phyloP scores from a whole-genome alignment of 177 flowering plant genomes.

The Telopea speciosissima region DNA sequence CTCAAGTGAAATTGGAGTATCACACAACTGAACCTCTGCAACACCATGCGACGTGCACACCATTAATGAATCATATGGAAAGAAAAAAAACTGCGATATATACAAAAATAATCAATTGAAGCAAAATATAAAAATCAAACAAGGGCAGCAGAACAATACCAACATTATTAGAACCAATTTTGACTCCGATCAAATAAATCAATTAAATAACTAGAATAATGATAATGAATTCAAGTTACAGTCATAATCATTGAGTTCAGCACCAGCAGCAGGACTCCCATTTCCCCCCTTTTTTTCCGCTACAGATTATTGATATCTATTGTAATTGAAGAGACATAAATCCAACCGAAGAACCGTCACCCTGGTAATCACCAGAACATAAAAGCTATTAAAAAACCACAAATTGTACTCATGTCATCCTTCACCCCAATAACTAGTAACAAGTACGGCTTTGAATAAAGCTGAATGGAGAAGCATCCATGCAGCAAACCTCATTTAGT shows the following conservation, averaged over 20 bases:
- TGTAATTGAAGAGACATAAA: not conserved
- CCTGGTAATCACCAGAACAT: too few species aligned
- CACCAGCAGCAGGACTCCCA: too few species aligned
- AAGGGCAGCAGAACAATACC: not conserved
- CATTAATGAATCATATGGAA: not conserved
- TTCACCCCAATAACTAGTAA: too few species aligned
- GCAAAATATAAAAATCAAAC: not conserved
- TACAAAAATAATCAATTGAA: not conserved
- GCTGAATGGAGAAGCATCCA: too few species aligned
- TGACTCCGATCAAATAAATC: not conserved
- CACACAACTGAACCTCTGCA: slow-evolving; percentile 30
- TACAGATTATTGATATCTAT: too few species aligned
- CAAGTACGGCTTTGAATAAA: too few species aligned
- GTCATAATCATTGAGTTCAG: too few species aligned
- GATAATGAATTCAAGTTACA: not conserved
- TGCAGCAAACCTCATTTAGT: too few species aligned
- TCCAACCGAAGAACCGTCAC: too few species aligned
- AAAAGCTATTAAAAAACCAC: too few species aligned
- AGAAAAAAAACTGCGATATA: not conserved
- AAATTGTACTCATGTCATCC: too few species aligned
- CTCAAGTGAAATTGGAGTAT: slow-evolving; percentile 9
- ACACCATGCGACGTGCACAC: slow-evolving; percentile 1
- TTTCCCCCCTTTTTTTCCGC: too few species aligned
- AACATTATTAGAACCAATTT: not conserved
- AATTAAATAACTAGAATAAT: not conserved